Base-by-base conservation (phyloP, 768 basidiomycete genomes). In the Hericium erinaceus region DNA sequence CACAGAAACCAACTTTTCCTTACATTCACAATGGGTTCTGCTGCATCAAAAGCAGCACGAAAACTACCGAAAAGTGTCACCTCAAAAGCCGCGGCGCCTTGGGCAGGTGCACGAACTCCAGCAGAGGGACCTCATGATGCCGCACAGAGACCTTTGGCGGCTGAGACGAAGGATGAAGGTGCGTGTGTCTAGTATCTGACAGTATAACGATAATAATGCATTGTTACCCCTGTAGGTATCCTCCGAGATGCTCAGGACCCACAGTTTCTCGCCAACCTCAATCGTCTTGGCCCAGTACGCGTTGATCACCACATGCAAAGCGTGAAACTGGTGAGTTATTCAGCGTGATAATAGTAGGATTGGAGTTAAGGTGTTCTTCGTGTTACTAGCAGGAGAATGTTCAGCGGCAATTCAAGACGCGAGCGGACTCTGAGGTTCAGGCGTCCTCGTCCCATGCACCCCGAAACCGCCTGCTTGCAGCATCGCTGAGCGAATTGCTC, bases 191-290 rank as follows among this genome's bases (percentile, higher is more conserved):
- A 8, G 3, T 20, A 9, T 18, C 44, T n/a, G n/a, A 46, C 44
- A n/a, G 11, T 9, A 16, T 20, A 8, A 53, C 15, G 33, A 6
- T 8, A 33, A 33, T 33, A 33, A 39, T 39, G 18, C 52, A 26
- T 4, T 18, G 15, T 9, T 20, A 0, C 24, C 18, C 18, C 5
- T 20, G 3, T 48, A 60, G 59, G 12, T 12, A 58, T 61, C n/a
- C 13, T 48, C 37, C 70, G 66, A 55, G 88, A 92, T 62, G 77
- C 81, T n/a, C 75, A 73, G 56, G 89, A 93, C 64, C 86, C 87
- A 1, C 80, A 89, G 26, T 80, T 92, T 53, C 67, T 87, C 63
- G 74, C 79, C 39, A 89, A 87, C 62, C 70, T 93, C 52, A 79
- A 62, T 61, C 73, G 69, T 39, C 72, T 92, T 2, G 89, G 89